phyloP scores from a whole-genome alignment of 2,329 filamentous ascomycete species.

The Seiridium cupressi region DNA sequence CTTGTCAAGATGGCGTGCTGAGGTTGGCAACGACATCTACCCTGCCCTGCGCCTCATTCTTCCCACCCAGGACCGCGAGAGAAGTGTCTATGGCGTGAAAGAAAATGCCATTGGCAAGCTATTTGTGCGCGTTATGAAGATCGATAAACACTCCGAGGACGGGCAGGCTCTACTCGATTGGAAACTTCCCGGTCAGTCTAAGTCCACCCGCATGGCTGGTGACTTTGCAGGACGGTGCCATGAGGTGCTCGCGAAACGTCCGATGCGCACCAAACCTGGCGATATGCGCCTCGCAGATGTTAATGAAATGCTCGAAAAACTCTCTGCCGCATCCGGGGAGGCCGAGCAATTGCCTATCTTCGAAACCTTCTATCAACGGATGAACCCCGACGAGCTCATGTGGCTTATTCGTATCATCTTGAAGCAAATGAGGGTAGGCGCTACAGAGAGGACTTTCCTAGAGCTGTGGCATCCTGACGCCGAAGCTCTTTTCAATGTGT shows the following conservation, averaged over 20 bases:
- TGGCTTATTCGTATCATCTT: constrained; percentile 95
- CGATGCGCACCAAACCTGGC: constrained; percentile 71
- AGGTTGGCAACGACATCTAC: constrained; percentile 91
- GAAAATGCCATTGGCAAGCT: constrained; percentile 88
- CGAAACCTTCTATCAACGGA: constrained; percentile 78
- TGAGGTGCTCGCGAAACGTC: constrained; percentile 81
- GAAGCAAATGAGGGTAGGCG: constrained; percentile 70
- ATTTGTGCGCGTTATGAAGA: constrained; percentile 88
- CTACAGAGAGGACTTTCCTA: constrained; percentile 86
- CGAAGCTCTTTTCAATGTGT: constrained; percentile 81
- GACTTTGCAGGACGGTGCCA: constrained; percentile 91
- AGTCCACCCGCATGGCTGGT: constrained; percentile 67
- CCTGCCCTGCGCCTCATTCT: constrained; percentile 89
- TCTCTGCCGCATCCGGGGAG: constrained; percentile 75
- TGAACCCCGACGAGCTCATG: constrained; percentile 91
- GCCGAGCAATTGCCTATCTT: constrained; percentile 82
- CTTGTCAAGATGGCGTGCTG: constrained; percentile 79
- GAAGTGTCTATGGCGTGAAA: constrained; percentile 91
- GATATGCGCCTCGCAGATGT: constrained; percentile 86
- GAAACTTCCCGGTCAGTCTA: constrained; percentile 78
- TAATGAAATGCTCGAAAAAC: constrained; percentile 77
- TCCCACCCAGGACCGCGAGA: constrained; percentile 88
- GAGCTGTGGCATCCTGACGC: constrained; percentile 79
- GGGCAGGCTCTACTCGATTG: constrained; percentile 83
- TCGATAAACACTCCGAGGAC: constrained; percentile 87